Evolutionary conservation across 2,329 filamentous ascomycete genomes (phyloP).

Genomic region (Sarocladiaceae sp.): DNA sequence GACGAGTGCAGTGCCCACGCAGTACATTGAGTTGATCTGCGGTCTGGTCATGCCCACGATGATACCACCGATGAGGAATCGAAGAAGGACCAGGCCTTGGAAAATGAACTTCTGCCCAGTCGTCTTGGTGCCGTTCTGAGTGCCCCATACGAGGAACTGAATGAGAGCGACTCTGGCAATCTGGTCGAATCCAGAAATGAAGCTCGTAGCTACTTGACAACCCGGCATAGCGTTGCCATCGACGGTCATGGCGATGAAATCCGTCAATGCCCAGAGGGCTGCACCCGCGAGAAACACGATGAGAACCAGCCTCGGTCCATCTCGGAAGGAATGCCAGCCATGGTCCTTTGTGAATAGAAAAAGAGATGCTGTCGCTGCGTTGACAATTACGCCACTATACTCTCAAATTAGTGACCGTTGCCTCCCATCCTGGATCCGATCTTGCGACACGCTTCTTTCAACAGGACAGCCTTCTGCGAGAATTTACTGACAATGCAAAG

Average conservation of each 20-base stretch:
- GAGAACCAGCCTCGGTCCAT: constrained; percentile 63
- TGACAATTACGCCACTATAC: constrained; percentile 46
- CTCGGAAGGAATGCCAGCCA: constrained; percentile 45
- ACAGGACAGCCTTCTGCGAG: too few species aligned
- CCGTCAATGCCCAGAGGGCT: constrained; percentile 49
- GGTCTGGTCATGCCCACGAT: constrained; percentile 52
- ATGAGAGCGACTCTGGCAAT: constrained; percentile 48
- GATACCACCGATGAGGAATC: constrained; percentile 49
- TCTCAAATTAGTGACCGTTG: not conserved
- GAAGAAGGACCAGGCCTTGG: constrained; percentile 42
- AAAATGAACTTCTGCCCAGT: constrained; percentile 34
- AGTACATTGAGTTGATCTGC: constrained; percentile 44
- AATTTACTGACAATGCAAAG: constrained; percentile 47
- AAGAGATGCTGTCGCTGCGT: constrained; percentile 43
- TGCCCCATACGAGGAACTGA: constrained; percentile 50
- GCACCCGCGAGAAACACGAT: constrained; percentile 46
- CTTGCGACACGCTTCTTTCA: too few species aligned
- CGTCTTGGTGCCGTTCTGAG: constrained; percentile 34
- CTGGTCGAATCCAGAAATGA: constrained; percentile 54
- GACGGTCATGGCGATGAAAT: constrained; percentile 47
- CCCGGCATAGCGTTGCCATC: constrained; percentile 32
- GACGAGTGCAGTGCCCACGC: constrained; percentile 42
- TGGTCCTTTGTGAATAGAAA: constrained; percentile 44
- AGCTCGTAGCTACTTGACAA: constrained; percentile 49
- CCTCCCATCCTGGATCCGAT: not conserved